These are phyloP conservation scores for Vararia minispora DNA, from an alignment of 768 basidiomycete species.

Conservation along the genomic window DNA sequence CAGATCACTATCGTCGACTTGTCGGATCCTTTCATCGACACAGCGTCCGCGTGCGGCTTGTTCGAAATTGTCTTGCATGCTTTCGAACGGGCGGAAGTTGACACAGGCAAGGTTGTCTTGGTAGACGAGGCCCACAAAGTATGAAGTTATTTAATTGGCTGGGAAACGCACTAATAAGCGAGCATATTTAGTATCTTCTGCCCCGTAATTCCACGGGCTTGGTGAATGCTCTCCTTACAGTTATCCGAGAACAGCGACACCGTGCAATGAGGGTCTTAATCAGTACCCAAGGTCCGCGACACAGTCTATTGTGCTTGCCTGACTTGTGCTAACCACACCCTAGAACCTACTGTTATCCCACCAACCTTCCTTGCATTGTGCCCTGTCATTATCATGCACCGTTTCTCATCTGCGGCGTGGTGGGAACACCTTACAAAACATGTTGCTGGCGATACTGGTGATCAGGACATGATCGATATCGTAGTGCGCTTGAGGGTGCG, in stretches of 20 bases:
- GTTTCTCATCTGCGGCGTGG: constrained; percentile 71
- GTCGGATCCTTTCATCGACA: constrained; percentile 65
- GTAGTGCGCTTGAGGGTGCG: constrained; percentile 58
- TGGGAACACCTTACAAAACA: constrained; percentile 60
- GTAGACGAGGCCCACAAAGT: constrained; percentile 75
- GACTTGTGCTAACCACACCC: neutral
- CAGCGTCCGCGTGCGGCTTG: constrained; percentile 51
- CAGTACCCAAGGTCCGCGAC: constrained; percentile 52
- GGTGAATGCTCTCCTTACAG: constrained; percentile 42
- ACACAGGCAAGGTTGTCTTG: constrained; percentile 56
- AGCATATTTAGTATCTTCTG: constrained; percentile 53
- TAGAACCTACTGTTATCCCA: constrained; percentile 67
- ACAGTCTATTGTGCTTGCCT: neutral
- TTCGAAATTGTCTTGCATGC: constrained; percentile 60
- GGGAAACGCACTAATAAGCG: too few species aligned
- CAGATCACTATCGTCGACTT: constrained; percentile 60
- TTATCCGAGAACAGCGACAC: constrained; percentile 63
- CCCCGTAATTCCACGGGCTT: constrained; percentile 36
- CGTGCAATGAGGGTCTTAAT: constrained; percentile 63
- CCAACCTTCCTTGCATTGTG: constrained; percentile 58
- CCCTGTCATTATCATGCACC: constrained; percentile 51
- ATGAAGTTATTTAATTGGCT: constrained; percentile 3
- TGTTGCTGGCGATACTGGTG: constrained; percentile 51
- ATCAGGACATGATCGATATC: constrained; percentile 50
- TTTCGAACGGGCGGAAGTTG: constrained; percentile 49